Conservation (phyloP, 163 green algal genomes). For the Coccomyxa subellipsoidea region DNA sequence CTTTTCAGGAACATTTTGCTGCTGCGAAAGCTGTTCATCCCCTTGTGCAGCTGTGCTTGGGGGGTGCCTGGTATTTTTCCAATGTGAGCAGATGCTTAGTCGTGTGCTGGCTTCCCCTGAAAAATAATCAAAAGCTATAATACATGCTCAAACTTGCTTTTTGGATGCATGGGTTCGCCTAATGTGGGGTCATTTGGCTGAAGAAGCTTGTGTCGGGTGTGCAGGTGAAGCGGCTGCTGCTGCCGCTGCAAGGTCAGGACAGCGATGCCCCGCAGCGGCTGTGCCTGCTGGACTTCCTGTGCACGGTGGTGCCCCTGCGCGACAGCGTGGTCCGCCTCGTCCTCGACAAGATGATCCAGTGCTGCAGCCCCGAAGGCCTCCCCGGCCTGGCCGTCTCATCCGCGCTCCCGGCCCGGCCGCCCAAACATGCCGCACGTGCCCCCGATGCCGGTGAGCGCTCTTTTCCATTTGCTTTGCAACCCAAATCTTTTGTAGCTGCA, state of each 20-base stretch:
- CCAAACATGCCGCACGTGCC: not conserved
- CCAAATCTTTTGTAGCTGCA: too few relatives aligned
- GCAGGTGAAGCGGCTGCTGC: conserved; percentile 31
- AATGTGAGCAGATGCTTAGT: too few relatives aligned
- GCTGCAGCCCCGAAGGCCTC: not conserved
- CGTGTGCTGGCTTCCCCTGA: too few relatives aligned
- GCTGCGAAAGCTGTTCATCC: too few relatives aligned
- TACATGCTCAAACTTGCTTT: too few relatives aligned
- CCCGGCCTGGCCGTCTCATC: not conserved
- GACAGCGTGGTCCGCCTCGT: conserved; percentile 57
- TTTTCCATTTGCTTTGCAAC: too few relatives aligned
- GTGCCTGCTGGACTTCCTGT: conserved; percentile 62
- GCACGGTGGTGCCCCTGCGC: conserved; percentile 53
- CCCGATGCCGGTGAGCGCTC: not conserved
- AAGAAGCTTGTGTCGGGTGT: not conserved
- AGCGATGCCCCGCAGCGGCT: conserved; percentile 10
- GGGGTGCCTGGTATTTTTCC: too few relatives aligned
- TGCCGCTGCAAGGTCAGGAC: conserved; percentile 35
- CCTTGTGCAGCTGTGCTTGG: too few relatives aligned
- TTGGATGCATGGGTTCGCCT: too few relatives aligned
- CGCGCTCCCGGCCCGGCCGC: not conserved
- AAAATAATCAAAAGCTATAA: too few relatives aligned
- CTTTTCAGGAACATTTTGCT: too few relatives aligned
- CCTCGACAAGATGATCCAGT: conserved; percentile 58
- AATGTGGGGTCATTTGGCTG: not conserved